phyloP scores from a whole-genome alignment of 495 filamentous ascomycete species.

The Lophiostoma macrostomum region DNA sequence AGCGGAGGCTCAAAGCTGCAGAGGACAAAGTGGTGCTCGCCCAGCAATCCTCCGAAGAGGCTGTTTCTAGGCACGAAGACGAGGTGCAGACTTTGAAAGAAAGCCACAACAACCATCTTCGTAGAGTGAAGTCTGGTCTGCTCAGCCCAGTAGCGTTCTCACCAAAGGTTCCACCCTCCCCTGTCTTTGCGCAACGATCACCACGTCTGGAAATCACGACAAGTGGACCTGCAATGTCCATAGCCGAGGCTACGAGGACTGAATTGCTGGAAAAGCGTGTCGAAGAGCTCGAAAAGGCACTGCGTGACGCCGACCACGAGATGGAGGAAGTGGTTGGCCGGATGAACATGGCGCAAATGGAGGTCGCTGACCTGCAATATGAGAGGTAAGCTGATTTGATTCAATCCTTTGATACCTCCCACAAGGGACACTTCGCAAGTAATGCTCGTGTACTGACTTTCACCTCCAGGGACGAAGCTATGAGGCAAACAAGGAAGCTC shows the following conservation, averaged over 20 bases:
- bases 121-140: conserved; percentile 60
- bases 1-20: conserved; percentile 69
- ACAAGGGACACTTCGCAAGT: too few species aligned
- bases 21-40: conserved; percentile 82
- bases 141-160: conserved; percentile 20
- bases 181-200: conserved; percentile 57
- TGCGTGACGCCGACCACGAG: conserved; percentile 79
- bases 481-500: conserved; percentile 74
- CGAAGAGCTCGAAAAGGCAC: conserved; percentile 75
- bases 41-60: conserved; percentile 83
- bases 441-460: conserved; percentile 41
- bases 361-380: conserved; percentile 87
- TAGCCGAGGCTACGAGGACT: conserved; percentile 65
- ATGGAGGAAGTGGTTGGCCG: conserved; percentile 89
- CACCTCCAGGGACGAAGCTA: conserved; percentile 69
- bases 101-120: conserved; percentile 71
- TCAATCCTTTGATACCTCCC: too few species aligned
- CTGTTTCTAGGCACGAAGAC: conserved; percentile 77
- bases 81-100: conserved; percentile 73
- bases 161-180: conserved; percentile 58
- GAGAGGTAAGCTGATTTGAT: conserved; percentile 64
- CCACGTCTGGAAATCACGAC: conserved; percentile 60
- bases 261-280: conserved; percentile 68
- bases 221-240: conserved; percentile 51
- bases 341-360: conserved; percentile 93